phyloP scores from a whole-genome alignment of 2,329 filamentous ascomycete genomes.

The Neoarthrinium moseri region DNA sequence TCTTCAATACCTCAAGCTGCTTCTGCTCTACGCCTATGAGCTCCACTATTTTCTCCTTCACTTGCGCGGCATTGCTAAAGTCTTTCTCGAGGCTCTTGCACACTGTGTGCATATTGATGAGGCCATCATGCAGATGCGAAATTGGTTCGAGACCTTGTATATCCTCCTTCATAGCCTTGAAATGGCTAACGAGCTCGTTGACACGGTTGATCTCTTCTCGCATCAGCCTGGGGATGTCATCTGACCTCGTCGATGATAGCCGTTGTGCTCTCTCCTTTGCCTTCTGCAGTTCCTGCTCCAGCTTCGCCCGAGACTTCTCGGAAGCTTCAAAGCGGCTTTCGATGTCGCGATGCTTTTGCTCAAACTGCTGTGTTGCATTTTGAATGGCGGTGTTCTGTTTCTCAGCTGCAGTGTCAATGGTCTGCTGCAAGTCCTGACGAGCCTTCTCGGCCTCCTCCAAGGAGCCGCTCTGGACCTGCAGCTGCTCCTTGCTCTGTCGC shows the following conservation, averaged over 20 bases:
- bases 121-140: no score
- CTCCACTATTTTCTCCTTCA: neutral
- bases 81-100: neutral
- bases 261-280: conserved; percentile 3
- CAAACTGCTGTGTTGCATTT: neutral
- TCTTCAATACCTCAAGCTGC: no score
- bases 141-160: neutral
- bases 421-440: neutral
- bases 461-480: neutral
- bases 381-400: neutral
- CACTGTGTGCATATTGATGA: neutral
- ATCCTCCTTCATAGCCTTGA: conserved; percentile 3
- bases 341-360: neutral
- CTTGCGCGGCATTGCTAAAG: neutral
- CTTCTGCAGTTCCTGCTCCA: conserved; percentile 2
- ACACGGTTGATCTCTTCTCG: neutral
- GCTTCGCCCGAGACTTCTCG: neutral
- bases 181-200: no score
- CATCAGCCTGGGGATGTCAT: neutral
- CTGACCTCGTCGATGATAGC: neutral
- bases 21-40: no score
- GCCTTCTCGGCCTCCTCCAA: neutral
- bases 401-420: neutral
- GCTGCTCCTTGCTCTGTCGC: neutral
- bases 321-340: neutral